phyloP scores from a whole-genome alignment of 352 stramenopile species.

The Pythium chondricola region DNA sequence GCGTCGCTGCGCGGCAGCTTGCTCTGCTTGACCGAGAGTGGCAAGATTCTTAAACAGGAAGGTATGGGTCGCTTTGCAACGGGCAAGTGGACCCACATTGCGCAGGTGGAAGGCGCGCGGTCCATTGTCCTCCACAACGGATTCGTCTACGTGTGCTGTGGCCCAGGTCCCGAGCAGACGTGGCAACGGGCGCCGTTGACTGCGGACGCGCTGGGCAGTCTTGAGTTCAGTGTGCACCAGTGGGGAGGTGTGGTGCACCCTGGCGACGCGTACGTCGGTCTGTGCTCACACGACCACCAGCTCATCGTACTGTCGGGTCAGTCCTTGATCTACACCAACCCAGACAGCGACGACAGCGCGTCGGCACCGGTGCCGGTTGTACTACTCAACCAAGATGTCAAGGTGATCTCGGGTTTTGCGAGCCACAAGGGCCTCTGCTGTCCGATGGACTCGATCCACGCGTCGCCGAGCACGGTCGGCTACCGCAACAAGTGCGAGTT shows the following conservation, averaged over 20 bases:
- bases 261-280: conserved; percentile 23
- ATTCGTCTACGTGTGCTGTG: conserved; percentile 53
- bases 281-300: conserved; percentile 75
- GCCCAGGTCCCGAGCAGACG: not conserved
- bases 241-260: conserved; percentile 21
- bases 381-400: conserved; percentile 4
- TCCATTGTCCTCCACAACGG: conserved; percentile 70
- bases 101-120: conserved; percentile 28
- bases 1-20: conserved; percentile 58
- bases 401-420: conserved; percentile 49
- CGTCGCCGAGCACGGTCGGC: conserved; percentile 76
- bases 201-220: conserved; percentile 35
- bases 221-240: conserved; percentile 52
- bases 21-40: conserved; percentile 50
- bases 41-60: conserved; percentile 64
- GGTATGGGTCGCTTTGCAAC: conserved; percentile 54
- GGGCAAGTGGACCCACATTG: conserved; percentile 52
- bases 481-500: conserved; percentile 99
- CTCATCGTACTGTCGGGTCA: conserved; percentile 54
- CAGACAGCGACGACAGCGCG: conserved; percentile 24
- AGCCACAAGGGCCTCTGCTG: conserved; percentile 83
- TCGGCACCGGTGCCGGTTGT: conserved; percentile 30
- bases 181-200: conserved; percentile 56
- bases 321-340: conserved; percentile 34
- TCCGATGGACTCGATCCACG: conserved; percentile 80